These are phyloP conservation scores for Eimeria falciformis DNA, from an alignment of 169 alveolate species.

Conservation along the genomic window DNA sequence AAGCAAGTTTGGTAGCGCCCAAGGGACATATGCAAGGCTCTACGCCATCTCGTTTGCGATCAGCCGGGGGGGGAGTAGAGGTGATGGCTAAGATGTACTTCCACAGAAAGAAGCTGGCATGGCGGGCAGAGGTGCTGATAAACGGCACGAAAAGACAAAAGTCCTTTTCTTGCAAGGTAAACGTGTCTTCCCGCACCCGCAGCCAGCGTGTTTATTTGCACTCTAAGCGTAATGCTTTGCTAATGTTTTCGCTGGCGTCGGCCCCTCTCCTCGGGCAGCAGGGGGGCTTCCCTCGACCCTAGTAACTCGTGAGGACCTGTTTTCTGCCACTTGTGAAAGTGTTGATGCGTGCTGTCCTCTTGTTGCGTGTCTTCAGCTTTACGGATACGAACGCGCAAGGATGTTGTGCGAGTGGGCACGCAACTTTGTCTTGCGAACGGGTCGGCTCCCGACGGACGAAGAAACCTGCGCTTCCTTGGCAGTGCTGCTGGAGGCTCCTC, in stretches of 20 bases:
- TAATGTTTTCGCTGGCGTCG: neutral
- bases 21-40: neutral
- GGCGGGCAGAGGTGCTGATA: slow-evolving; percentile 72
- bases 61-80: neutral
- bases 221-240: neutral
- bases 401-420: slow-evolving; percentile 75
- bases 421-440: slow-evolving; percentile 53
- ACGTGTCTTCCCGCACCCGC: neutral
- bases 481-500: neutral
- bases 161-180: slow-evolving; percentile 74
- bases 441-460: slow-evolving; percentile 65
- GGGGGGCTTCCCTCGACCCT: too few relatives aligned
- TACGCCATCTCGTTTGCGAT: slow-evolving; percentile 1
- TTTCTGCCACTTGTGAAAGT: neutral
- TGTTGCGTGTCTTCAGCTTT: slow-evolving; percentile 53
- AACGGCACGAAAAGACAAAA: slow-evolving; percentile 65
- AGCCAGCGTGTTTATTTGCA: neutral
- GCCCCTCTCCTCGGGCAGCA: neutral
- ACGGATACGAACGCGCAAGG: slow-evolving; percentile 66
- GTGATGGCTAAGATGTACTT: slow-evolving; percentile 56
- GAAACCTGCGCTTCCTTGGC: slow-evolving; percentile 50
- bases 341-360: neutral
- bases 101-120: slow-evolving; percentile 57
- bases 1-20: too few relatives aligned
- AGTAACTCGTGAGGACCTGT: neutral